phyloP scores from a whole-genome alignment of 83 land plant genomes.

The Isoetes engelmannii region DNA sequence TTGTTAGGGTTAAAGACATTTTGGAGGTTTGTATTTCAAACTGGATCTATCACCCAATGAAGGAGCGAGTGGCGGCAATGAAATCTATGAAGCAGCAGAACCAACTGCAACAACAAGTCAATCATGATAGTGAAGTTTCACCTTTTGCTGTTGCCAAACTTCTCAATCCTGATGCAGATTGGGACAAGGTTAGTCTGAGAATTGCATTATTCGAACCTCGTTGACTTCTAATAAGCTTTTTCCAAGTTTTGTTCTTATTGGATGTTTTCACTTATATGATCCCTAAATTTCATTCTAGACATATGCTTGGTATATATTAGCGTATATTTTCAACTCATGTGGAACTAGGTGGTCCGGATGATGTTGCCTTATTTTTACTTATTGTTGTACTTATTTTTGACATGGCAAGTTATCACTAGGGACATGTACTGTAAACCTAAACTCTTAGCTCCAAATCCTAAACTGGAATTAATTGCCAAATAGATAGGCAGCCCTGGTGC shows the following conservation, averaged over 20 bases:
- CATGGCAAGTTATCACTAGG: no score
- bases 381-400: no score
- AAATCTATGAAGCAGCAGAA: conserved; percentile 21
- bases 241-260: background rate
- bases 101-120: conserved; percentile 21
- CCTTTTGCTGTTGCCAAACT: conserved; percentile 47
- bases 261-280: background rate
- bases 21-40: no score
- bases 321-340: background rate
- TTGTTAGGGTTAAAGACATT: no score
- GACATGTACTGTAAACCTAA: no score
- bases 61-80: conserved; percentile 36
- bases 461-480: no score
- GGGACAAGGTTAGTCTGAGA: conserved; percentile 53
- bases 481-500: no score
- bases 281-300: background rate
- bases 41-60: background rate
- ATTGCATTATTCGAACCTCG: background rate
- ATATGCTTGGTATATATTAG: no score
- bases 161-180: conserved; percentile 59
- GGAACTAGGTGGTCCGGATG: background rate
- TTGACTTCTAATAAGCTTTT: background rate
- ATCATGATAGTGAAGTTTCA: conserved; percentile 34
- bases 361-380: background rate
- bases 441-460: no score